These are phyloP conservation scores for Fraxinus ornus DNA, from an alignment of 305 asterid species.

Conservation along the genomic window DNA sequence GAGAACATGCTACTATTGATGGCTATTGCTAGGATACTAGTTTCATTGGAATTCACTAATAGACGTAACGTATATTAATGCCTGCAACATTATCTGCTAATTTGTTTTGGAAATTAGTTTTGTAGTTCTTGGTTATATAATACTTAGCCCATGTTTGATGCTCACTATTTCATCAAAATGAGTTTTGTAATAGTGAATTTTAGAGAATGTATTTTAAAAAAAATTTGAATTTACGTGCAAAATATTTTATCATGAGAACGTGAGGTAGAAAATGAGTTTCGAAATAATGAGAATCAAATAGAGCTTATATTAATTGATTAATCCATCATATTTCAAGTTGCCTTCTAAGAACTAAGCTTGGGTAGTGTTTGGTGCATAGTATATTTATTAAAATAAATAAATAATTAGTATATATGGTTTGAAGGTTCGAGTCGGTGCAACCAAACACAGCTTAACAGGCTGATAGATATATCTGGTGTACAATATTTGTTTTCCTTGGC, in stretches of 20 bases:
- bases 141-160: too few species aligned
- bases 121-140: background rate
- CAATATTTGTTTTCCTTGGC: conserved; percentile 38
- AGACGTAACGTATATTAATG: background rate
- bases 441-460: background rate
- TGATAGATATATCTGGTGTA: background rate
- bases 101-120: background rate
- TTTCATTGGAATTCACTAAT: background rate
- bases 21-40: background rate
- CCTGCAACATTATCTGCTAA: background rate
- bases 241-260: too few species aligned
- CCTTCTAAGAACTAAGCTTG: background rate
- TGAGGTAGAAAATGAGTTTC: background rate
- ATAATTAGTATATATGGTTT: background rate
- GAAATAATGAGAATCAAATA: background rate
- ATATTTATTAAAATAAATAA: too few species aligned
- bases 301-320: background rate
- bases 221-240: too few species aligned
- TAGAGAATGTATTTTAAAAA: too few species aligned
- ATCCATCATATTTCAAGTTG: background rate
- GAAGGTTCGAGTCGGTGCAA: background rate
- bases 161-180: background rate
- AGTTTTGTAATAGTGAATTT: background rate
- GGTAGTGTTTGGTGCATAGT: background rate
- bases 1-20: background rate